Percentiles rank a stretch among this genome's conserved stretches.
Conservation (phyloP, 352 stramenopile species). For the Phytophthora constricta region DNA sequence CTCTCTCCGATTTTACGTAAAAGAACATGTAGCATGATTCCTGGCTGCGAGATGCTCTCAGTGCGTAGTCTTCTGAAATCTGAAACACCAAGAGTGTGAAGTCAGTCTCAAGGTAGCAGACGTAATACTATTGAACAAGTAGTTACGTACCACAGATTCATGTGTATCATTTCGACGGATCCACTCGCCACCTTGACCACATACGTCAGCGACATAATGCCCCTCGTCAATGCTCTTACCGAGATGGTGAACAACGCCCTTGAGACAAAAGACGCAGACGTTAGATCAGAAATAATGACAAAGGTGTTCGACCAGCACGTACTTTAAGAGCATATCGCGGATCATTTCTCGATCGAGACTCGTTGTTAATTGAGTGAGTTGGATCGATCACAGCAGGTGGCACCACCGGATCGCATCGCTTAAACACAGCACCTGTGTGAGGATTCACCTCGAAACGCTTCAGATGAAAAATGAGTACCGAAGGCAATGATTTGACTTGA, state of each 20-base stretch:
- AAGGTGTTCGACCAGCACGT: conserved; percentile 1
- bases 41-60: conserved; percentile 75
- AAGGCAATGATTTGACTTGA: conserved; percentile 69
- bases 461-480: conserved; percentile 79
- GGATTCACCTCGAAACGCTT: conserved; percentile 89
- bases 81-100: conserved; percentile 22
- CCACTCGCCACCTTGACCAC: conserved; percentile 58
- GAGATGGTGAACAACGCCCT: conserved; percentile 87
- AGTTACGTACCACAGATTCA: conserved; percentile 65
- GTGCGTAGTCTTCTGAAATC: conserved; percentile 82
- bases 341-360: conserved; percentile 26
- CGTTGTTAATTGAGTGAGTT: conserved; percentile 45
- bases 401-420: conserved; percentile 81
- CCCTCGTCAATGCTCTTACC: conserved; percentile 81
- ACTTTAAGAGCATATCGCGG: conserved; percentile 60
- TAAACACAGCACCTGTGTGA: conserved; percentile 68
- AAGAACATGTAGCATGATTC: conserved; percentile 92
- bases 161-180: conserved; percentile 85
- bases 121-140: background rate
- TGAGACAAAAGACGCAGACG: conserved; percentile 4
- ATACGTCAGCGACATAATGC: conserved; percentile 86
- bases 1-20: conserved; percentile 64
- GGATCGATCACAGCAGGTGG: conserved; percentile 57
- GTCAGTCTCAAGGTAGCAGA: background rate
- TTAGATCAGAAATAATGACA: background rate